Conservation (phyloP, 129 eudicot genomes). For the Flaveria sonorensis region DNA sequence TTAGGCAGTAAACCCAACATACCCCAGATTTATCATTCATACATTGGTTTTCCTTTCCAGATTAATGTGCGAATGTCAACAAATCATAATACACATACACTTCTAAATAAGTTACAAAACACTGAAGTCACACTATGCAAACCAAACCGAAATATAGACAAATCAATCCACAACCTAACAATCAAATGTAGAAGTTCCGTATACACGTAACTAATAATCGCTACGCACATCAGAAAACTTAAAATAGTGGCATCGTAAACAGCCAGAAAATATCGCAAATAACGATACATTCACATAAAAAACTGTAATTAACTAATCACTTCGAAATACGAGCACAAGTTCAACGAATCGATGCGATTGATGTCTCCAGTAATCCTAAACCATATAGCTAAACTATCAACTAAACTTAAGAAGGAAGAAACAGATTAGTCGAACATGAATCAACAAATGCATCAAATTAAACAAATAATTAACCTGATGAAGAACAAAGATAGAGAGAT, state of each 20-base stretch:
- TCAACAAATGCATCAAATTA: slow-evolving; percentile 24
- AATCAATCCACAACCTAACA: slow-evolving; percentile 25
- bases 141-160: slow-evolving; percentile 13
- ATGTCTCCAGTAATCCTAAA: neutral
- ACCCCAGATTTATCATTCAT: too few species aligned
- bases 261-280: slow-evolving; percentile 5
- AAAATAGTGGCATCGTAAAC: slow-evolving; percentile 16
- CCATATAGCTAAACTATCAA: neutral
- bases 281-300: neutral
- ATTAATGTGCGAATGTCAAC: too few species aligned
- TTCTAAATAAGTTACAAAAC: neutral
- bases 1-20: too few species aligned
- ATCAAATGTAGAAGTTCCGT: neutral
- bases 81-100: too few species aligned
- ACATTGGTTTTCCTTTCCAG: too few species aligned
- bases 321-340: neutral
- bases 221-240: neutral
- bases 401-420: neutral
- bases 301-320: neutral
- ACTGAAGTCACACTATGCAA: neutral
- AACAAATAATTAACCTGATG: slow-evolving; percentile 25
- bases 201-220: slow-evolving; percentile 8
- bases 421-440: neutral
- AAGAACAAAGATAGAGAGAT: slow-evolving; percentile 12
- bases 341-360: neutral